Evolutionary conservation across 2,329 filamentous ascomycete genomes (phyloP).

Genomic region (Fusarium subglutinans): DNA sequence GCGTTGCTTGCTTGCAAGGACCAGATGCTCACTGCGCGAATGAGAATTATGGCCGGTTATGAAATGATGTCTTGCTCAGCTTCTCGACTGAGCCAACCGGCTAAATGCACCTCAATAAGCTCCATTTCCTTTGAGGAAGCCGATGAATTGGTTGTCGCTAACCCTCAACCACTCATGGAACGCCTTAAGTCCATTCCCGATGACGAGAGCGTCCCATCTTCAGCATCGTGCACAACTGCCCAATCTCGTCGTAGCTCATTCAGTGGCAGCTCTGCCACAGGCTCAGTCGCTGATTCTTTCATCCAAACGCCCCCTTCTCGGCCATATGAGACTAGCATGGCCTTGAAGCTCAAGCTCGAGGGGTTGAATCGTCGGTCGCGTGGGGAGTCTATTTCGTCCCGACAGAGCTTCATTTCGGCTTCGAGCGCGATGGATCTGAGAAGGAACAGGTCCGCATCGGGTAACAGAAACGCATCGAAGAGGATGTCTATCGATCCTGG

Average conservation of each 20-base stretch:
- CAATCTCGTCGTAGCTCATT: constrained; percentile 13
- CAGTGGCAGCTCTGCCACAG: constrained; percentile 5
- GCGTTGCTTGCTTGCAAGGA: not conserved
- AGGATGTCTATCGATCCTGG: not conserved
- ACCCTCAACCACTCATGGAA: not conserved
- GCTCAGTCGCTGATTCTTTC: not conserved
- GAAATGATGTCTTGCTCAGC: not conserved
- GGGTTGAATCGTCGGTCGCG: constrained; percentile 16
- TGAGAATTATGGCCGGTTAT: constrained; percentile 3
- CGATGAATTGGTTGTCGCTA: fast-evolving
- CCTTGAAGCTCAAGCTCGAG: not conserved
- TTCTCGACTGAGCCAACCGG: fast-evolving
- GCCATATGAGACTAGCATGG: constrained; percentile 7
- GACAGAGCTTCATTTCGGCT: constrained; percentile 5
- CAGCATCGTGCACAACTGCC: not conserved
- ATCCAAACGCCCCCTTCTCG: not conserved
- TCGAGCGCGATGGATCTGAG: not conserved
- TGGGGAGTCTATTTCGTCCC: not conserved
- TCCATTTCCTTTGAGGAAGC: fast-evolving
- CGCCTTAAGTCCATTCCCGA: not conserved
- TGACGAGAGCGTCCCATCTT: not conserved
- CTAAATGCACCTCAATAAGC: not conserved
- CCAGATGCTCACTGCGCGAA: not conserved
- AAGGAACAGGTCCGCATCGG: constrained; percentile 16
- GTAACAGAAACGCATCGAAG: not conserved